phyloP scores from a whole-genome alignment of 116 monocot species.

The Thalassia testudinum region DNA sequence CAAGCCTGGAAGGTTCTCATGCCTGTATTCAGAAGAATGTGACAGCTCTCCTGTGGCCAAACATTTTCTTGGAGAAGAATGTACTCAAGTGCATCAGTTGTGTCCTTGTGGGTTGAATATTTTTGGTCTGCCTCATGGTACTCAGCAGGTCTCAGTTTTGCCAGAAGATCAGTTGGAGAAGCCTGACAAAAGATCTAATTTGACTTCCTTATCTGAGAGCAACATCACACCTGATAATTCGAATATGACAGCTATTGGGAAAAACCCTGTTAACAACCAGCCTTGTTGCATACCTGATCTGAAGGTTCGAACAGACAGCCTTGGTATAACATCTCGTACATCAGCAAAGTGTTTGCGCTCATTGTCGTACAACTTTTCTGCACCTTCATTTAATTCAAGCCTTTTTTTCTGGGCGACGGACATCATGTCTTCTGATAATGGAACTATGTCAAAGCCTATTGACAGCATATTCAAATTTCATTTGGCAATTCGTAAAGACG shows the following conservation, averaged over 20 bases:
- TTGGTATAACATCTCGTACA: constrained; percentile 36
- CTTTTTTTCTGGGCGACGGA: constrained; percentile 78
- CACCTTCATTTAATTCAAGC: constrained; percentile 80
- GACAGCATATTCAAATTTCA: constrained; percentile 99
- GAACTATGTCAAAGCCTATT: constrained; percentile 51
- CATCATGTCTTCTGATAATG: constrained; percentile 35
- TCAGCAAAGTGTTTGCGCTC: constrained; percentile 48
- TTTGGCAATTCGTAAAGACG: constrained; percentile 87
- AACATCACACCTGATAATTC: constrained; percentile 5
- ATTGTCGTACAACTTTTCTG: constrained; percentile 59
- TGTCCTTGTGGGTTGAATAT: constrained; percentile 33
- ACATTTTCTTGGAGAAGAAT: constrained; percentile 15
- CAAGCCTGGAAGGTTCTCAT: constrained; percentile 33
- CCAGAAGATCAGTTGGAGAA: constrained; percentile 9
- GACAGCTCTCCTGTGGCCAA: background rate
- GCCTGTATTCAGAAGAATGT: constrained; percentile 26
- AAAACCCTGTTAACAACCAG: constrained; percentile 8
- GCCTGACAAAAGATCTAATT: constrained; percentile 28
- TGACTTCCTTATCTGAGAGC: constrained; percentile 16
- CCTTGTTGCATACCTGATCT: constrained; percentile 66
- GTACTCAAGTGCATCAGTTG: constrained; percentile 19
- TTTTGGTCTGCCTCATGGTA: background rate
- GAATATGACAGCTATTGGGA: background rate
- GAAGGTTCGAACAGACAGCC: constrained; percentile 48
- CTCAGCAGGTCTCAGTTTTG: background rate